A percentile compares a stretch with the other conserved stretches of the same genome.
Evolutionary conservation across 164 flowering plant species (phyloP).

Genomic region (Kalanchoe fedtschenkoi): DNA sequence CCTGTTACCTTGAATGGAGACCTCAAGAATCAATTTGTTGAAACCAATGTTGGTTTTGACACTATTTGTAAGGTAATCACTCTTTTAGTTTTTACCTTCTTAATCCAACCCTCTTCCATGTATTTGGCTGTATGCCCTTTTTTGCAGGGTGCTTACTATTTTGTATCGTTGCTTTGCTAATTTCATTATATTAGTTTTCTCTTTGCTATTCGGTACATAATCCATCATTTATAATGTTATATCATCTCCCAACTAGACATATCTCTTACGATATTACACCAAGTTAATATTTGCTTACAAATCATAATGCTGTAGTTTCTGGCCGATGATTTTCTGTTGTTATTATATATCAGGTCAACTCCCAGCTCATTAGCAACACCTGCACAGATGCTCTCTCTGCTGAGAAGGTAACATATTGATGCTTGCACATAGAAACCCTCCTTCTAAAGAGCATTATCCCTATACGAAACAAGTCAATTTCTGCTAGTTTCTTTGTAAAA

Average conservation of each 20-base stretch:
- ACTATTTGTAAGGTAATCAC: constrained; percentile 87
- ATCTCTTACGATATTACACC: not conserved
- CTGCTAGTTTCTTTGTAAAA: not conserved
- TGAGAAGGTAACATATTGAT: constrained; percentile 59
- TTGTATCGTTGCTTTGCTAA: not conserved
- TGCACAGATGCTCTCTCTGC: constrained; percentile 99
- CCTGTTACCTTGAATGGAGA: constrained; percentile 97
- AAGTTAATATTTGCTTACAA: not conserved
- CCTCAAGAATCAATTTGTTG: constrained; percentile 94
- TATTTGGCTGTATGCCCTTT: not conserved
- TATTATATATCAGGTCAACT: constrained; percentile 60
- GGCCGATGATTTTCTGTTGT: not conserved
- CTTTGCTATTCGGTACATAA: not conserved
- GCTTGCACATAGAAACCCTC: not conserved
- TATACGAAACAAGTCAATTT: not conserved
- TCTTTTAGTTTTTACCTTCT: not conserved
- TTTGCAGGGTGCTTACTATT: not conserved
- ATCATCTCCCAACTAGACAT: not conserved
- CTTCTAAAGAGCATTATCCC: not conserved
- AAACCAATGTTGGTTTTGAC: constrained; percentile 93
- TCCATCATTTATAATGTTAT: not conserved
- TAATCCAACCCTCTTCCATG: not conserved
- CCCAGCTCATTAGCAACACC: constrained; percentile 96
- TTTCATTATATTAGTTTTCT: not conserved
- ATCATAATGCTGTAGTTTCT: not conserved